These are phyloP conservation scores for Saccharomycopsis vini DNA, from an alignment of 805 yeast species.

Conservation along the genomic window DNA sequence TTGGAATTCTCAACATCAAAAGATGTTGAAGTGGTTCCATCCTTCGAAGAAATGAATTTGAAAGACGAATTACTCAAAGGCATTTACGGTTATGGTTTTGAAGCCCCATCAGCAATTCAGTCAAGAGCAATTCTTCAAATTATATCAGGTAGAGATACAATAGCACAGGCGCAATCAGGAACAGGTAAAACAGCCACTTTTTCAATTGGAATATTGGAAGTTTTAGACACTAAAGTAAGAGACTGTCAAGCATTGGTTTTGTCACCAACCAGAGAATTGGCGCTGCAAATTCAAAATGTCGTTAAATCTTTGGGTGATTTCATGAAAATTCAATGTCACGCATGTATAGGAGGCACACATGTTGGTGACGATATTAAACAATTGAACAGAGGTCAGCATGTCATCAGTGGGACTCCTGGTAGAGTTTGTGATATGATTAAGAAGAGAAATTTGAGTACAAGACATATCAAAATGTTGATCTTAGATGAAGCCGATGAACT, in stretches of 20 bases:
- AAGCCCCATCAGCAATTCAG: slow-evolving; percentile 75
- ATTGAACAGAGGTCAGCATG: slow-evolving; percentile 66
- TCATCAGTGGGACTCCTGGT: slow-evolving; percentile 98
- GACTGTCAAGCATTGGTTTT: slow-evolving; percentile 88
- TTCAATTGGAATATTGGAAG: slow-evolving; percentile 67
- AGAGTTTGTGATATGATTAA: slow-evolving; percentile 94
- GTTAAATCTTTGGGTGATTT: slow-evolving; percentile 82
- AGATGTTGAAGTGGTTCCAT: slow-evolving; percentile 81
- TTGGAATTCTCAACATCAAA: slow-evolving; percentile 65
- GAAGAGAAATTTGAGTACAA: slow-evolving; percentile 74
- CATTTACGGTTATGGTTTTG: slow-evolving; percentile 74
- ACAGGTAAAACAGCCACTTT: slow-evolving; percentile 89
- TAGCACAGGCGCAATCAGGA: slow-evolving; percentile 87
- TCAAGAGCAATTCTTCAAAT: slow-evolving; percentile 74
- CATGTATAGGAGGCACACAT: slow-evolving; percentile 95
- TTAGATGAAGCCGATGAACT: slow-evolving; percentile 98
- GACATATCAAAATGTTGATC: slow-evolving; percentile 84
- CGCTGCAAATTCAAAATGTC: slow-evolving; percentile 91
- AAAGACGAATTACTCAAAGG: slow-evolving; percentile 68
- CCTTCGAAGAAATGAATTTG: slow-evolving; percentile 68
- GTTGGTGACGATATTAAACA: slow-evolving; percentile 82
- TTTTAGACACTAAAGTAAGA: slow-evolving; percentile 62
- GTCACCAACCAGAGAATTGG: slow-evolving; percentile 97
- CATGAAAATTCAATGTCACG: slow-evolving; percentile 87
- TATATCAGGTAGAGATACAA: slow-evolving; percentile 49